Evolutionary conservation across 129 eudicot species (phyloP).

Genomic region (Ambrosia artemisiifolia): DNA sequence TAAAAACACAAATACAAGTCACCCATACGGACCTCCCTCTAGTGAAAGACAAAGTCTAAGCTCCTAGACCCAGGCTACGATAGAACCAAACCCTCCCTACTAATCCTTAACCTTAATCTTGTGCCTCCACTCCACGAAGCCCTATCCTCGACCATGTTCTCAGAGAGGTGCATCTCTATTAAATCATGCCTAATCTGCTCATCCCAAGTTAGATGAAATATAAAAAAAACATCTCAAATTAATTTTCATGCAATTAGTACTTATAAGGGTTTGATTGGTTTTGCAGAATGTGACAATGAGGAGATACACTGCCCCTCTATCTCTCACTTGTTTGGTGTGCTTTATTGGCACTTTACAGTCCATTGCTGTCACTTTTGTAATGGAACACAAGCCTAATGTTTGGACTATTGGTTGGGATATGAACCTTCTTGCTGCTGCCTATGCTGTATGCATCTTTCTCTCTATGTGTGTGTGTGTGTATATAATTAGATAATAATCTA

Average conservation of each 20-base stretch:
- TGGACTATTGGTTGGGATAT: conserved; percentile 93
- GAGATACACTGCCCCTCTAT: conserved; percentile 74
- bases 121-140: too few relatives aligned
- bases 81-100: too few relatives aligned
- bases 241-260: neutral
- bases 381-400: conserved; percentile 77
- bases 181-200: too few relatives aligned
- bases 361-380: conserved; percentile 83
- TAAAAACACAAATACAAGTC: too few relatives aligned
- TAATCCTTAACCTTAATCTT: too few relatives aligned
- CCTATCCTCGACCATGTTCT: too few relatives aligned
- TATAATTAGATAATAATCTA: neutral
- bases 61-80: too few relatives aligned
- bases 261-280: conserved; percentile 16
- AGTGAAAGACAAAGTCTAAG: too few relatives aligned
- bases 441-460: conserved; percentile 61
- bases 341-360: conserved; percentile 95
- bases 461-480: neutral
- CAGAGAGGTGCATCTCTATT: too few relatives aligned
- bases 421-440: conserved; percentile 98
- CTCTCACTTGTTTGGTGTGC: conserved; percentile 83
- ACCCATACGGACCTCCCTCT: too few relatives aligned
- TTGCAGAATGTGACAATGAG: conserved; percentile 82
- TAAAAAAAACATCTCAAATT: neutral
- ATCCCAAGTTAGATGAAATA: too few relatives aligned